Conservation (phyloP, 257 asterid genomes). For the Rhazya stricta region DNA sequence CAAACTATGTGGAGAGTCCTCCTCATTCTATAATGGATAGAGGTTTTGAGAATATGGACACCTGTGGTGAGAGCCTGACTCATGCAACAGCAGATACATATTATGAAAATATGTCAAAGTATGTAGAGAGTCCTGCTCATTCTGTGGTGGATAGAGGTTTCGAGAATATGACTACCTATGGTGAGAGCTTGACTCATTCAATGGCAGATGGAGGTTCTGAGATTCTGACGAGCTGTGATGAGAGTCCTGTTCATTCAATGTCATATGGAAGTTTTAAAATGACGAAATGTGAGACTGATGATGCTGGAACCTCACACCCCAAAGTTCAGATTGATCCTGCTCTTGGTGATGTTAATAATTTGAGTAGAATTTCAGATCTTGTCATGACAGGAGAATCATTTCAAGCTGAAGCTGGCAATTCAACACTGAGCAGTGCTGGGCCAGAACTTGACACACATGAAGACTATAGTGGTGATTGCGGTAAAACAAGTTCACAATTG, state of each 20-base stretch:
- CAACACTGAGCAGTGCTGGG: conserved; percentile 3
- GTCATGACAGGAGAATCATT: conserved; percentile 20
- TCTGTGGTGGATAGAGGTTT: conserved; percentile 19
- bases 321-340: conserved; percentile 24
- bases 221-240: conserved; percentile 24
- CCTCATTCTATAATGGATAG: conserved; percentile 18
- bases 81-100: conserved; percentile 23
- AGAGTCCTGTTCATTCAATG: conserved; percentile 23
- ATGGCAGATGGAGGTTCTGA: too few relatives aligned
- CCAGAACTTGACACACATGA: conserved; percentile 22
- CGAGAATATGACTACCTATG: conserved; percentile 18
- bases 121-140: conserved; percentile 25
- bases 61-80: conserved; percentile 23
- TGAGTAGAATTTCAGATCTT: conserved; percentile 19
- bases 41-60: conserved; percentile 18
- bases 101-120: conserved; percentile 23
- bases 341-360: conserved; percentile 2
- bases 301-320: conserved; percentile 10
- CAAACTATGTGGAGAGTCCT: conserved; percentile 24
- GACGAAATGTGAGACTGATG: conserved; percentile 10
- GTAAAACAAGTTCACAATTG: conserved; percentile 11
- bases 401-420: conserved; percentile 20
- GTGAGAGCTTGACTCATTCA: conserved; percentile 26
- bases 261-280: conserved; percentile 15
- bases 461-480: conserved; percentile 21